Conservation (phyloP, 345 rosid genomes). For the Lepidium africanum region DNA sequence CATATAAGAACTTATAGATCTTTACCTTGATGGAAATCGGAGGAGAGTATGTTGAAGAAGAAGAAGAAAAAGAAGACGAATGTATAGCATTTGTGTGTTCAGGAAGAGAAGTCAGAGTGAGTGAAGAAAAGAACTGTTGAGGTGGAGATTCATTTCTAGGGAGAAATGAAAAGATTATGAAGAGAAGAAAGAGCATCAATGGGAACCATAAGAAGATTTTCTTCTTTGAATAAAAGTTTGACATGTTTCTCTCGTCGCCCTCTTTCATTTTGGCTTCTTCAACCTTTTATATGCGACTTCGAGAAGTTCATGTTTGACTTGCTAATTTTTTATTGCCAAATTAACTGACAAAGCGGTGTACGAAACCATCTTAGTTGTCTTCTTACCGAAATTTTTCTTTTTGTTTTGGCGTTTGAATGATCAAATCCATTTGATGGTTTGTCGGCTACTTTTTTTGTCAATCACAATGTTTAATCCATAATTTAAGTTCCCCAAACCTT, state of each 20-base stretch:
- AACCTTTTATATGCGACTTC: slow-evolving; percentile 4
- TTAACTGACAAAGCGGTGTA: neutral
- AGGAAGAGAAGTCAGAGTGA: neutral
- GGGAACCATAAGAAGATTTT: slow-evolving; percentile 10
- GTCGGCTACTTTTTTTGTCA: neutral
- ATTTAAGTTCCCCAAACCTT: no score
- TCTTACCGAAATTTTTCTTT: neutral
- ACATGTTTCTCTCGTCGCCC: neutral
- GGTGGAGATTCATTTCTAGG: neutral
- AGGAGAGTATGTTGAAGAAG: slow-evolving; percentile 2
- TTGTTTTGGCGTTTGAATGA: neutral
- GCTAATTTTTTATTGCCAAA: neutral
- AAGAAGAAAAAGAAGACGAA: slow-evolving; percentile 11
- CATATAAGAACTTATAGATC: neutral
- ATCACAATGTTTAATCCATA: no score
- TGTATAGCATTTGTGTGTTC: neutral
- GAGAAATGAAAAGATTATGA: slow-evolving; percentile 3
- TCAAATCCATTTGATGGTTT: neutral
- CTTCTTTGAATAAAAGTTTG: neutral
- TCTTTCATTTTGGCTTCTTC: neutral
- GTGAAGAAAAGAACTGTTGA: slow-evolving; percentile 14
- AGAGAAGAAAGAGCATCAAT: slow-evolving; percentile 17
- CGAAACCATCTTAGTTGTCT: neutral
- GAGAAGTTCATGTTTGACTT: slow-evolving; percentile 13
- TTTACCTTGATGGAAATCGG: slow-evolving; percentile 12